Base-by-base conservation (phyloP, 495 filamentous ascomycete species). In the Trichocladium antarcticum region DNA sequence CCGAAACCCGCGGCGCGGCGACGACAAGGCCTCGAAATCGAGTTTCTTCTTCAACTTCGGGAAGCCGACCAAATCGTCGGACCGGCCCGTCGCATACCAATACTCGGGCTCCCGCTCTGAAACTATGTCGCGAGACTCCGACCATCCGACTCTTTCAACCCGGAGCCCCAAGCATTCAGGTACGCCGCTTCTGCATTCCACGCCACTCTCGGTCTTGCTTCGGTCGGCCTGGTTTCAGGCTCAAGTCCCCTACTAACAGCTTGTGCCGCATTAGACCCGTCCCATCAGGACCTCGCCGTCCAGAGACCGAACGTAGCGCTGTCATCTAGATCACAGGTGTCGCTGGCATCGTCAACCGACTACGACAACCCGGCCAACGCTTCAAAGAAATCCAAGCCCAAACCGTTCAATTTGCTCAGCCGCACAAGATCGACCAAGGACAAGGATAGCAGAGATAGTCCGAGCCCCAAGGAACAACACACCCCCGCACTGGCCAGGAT, bases 361-460 rank as follows among this genome's bases (percentile, higher is more conserved):
- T 55, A 71, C 53, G 69, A 74, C 20, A 54, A 42, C 52, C 44
- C 51, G 8, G 16, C 36, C 6, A 32, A 27, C 21, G 29, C 48
- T 8, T 51, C 53, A 4, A 74, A 67, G 58, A 74, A 67, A 57
- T 59, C 57, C 50, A 78, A 77, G 44, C 74, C 76, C 1, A 78
- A 77, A 35, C 68, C 74, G 14, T 78, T 78, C 50, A 65, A 74
- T 21, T 69, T 88, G 19, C 65, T 89, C 15, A 74, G 73, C 27
- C 79, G 85, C 34, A 81, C 81, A 22, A 80, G 77, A 44, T 88
- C 85, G 9, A 77, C 83, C 47, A 80, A 82, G 37, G 73, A 77
- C 49, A 71, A 70, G 43, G 67, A 73, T 34, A 55, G 54, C 53
- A 70, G 67, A 36, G 64, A 72, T 45, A 59, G 59, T 43, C 52